phyloP scores from a whole-genome alignment of 352 stramenopile species.

The Phytophthora quininea region DNA sequence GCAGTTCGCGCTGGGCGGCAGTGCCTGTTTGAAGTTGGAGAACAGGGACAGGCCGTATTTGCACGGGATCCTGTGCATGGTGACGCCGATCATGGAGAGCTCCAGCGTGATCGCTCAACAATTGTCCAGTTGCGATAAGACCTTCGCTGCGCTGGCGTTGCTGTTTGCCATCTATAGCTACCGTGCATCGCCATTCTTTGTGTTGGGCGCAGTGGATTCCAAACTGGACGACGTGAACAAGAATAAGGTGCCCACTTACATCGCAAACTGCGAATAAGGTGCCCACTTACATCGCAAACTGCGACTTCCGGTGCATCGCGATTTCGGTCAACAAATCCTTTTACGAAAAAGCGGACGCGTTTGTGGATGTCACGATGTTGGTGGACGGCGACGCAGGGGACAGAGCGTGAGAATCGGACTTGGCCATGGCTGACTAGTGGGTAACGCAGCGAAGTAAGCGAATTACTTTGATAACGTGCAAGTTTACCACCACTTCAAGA shows the following conservation, averaged over 20 bases:
- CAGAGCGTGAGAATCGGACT: too few species aligned
- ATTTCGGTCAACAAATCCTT: constrained; percentile 99
- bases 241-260: constrained; percentile 98
- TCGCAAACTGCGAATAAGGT: constrained; percentile 98
- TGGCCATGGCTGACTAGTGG: too few species aligned
- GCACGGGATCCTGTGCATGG: constrained; percentile 99
- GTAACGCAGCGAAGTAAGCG: too few species aligned
- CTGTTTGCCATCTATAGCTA: constrained; percentile 99
- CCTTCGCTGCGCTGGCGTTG: constrained; percentile 97
- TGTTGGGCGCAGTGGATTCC: constrained; percentile 99
- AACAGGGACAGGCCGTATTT: constrained; percentile 96
- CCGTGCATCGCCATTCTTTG: constrained; percentile 96
- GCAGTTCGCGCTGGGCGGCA: constrained; percentile 95
- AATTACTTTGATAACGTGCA: too few species aligned
- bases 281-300: constrained; percentile 96
- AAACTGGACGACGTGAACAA: constrained; percentile 99
- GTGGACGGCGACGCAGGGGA: too few species aligned
- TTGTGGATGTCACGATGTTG: constrained; percentile 52
- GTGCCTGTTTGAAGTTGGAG: constrained; percentile 84
- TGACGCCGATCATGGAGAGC: constrained; percentile 99
- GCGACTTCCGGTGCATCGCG: constrained; percentile 97
- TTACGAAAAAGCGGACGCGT: constrained; percentile 93
- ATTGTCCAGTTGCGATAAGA: constrained; percentile 99
- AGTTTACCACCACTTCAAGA: constrained; percentile 17
- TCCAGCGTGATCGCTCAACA: constrained; percentile 97